These are phyloP conservation scores for Paecilomyces sp. DNA, from an alignment of 2,329 filamentous ascomycete species.

Conservation along the genomic window DNA sequence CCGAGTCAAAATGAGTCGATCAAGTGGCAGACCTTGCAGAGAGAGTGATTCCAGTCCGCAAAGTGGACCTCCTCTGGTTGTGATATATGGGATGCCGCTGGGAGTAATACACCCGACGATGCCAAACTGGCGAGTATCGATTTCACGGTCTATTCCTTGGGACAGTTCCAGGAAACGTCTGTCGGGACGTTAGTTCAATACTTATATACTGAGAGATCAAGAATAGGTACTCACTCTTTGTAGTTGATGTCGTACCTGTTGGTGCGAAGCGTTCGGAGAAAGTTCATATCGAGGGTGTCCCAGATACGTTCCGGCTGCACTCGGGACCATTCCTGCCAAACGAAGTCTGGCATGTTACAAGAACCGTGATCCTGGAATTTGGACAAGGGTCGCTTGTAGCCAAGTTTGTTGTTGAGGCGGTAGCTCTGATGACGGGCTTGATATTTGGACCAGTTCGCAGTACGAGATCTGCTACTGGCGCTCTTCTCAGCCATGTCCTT, in stretches of 20 bases:
- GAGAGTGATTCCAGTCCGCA: constrained; percentile 56
- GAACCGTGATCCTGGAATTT: constrained; percentile 51
- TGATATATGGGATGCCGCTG: constrained; percentile 53
- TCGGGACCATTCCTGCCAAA: constrained; percentile 44
- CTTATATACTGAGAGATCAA: constrained; percentile 47
- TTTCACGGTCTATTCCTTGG: constrained; percentile 62
- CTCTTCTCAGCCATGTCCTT: constrained; percentile 37
- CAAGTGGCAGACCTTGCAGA: constrained; percentile 62
- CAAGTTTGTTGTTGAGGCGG: constrained; percentile 46
- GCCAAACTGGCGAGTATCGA: constrained; percentile 44
- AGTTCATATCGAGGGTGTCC: constrained; percentile 60
- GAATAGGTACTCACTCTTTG: constrained; percentile 50
- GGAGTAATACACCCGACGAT: constrained; percentile 64
- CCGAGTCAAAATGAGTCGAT: constrained; percentile 55
- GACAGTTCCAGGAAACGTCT: constrained; percentile 54
- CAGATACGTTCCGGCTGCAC: constrained; percentile 53
- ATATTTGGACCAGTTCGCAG: constrained; percentile 37
- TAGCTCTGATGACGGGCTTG: constrained; percentile 53
- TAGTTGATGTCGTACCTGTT: constrained; percentile 51
- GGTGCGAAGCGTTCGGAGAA: constrained; percentile 40
- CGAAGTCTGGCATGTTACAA: constrained; percentile 49
- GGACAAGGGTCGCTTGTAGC: constrained; percentile 51
- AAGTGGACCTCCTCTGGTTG: constrained; percentile 53
- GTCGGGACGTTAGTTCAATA: constrained; percentile 6
- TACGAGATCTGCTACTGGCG: constrained; percentile 13